Conservation (phyloP, 169 alveolate genomes). For the Plasmodium cynomolgi region DNA sequence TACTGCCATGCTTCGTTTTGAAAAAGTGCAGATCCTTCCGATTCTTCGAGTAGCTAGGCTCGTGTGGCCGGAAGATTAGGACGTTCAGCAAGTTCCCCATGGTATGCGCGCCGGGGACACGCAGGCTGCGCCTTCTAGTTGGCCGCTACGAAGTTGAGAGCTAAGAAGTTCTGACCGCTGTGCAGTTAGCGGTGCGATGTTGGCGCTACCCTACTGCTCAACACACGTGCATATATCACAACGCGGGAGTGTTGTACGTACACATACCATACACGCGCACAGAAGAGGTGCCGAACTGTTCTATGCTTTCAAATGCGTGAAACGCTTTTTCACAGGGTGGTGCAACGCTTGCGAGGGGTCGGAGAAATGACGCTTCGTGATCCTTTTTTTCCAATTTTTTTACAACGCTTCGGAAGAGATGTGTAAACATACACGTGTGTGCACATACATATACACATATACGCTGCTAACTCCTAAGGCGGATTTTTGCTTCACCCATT, state of each 20-base stretch:
- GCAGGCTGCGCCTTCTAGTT: not conserved
- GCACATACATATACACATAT: not conserved
- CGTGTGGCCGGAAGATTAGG: slow-evolving; percentile 82
- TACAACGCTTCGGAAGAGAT: not conserved
- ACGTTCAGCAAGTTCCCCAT: slow-evolving; percentile 84
- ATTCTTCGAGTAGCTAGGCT: slow-evolving; percentile 76
- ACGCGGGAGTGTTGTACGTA: not conserved
- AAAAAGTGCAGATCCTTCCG: slow-evolving; percentile 83
- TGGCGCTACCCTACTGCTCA: not conserved
- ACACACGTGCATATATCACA: not conserved
- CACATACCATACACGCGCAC: not conserved
- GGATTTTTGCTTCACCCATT: not conserved
- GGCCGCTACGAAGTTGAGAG: not conserved
- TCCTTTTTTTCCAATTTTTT: not conserved
- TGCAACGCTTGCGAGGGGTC: too few relatives aligned
- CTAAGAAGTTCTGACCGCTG: not conserved
- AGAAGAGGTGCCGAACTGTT: not conserved
- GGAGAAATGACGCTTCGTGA: not conserved
- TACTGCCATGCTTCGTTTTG: slow-evolving; percentile 79
- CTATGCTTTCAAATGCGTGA: not conserved
- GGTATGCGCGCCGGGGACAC: not conserved
- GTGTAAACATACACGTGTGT: not conserved
- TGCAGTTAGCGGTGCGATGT: not conserved
- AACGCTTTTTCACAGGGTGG: not conserved
- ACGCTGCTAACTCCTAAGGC: not conserved